These are phyloP conservation scores for Ogataea salicorniae DNA, from an alignment of 805 yeast species.

Conservation along the genomic window DNA sequence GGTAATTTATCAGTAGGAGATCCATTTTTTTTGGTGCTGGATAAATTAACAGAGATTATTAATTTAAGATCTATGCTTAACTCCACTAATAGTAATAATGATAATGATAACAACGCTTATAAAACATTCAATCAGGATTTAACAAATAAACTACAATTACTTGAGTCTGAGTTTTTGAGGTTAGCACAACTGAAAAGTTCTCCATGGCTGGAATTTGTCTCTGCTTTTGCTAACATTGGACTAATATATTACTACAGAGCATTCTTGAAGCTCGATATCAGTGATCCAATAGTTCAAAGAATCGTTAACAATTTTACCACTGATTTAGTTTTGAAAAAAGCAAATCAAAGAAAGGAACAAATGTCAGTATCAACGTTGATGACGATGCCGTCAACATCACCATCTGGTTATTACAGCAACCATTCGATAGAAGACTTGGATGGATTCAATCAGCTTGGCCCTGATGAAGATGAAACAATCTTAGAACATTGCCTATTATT, in stretches of 20 bases:
- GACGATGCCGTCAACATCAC: not conserved
- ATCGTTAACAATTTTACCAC: slow-evolving; percentile 13
- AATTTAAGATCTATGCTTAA: slow-evolving; percentile 6
- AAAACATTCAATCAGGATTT: not conserved
- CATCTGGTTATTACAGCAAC: not conserved
- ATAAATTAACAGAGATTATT: slow-evolving; percentile 13
- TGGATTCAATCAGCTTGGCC: too few relatives aligned
- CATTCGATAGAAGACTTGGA: too few relatives aligned
- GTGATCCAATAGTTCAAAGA: slow-evolving; percentile 11
- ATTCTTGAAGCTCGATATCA: slow-evolving; percentile 5
- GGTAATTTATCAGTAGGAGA: slow-evolving; percentile 21
- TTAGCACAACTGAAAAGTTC: not conserved
- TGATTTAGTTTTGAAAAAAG: not conserved
- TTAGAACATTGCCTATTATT: slow-evolving; percentile 25
- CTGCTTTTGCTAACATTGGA: slow-evolving; percentile 22
- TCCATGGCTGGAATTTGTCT: slow-evolving; percentile 19
- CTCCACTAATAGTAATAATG: too few relatives aligned
- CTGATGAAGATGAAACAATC: not conserved
- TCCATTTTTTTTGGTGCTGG: slow-evolving; percentile 30
- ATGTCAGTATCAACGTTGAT: not conserved
- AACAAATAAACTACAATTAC: not conserved
- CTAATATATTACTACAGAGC: slow-evolving; percentile 20
- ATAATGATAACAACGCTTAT: not conserved
- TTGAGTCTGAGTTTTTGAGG: not conserved
- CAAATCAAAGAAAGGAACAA: too few relatives aligned